Conservation (phyloP, 345 rosid species). For the Anacardium occidentale region DNA sequence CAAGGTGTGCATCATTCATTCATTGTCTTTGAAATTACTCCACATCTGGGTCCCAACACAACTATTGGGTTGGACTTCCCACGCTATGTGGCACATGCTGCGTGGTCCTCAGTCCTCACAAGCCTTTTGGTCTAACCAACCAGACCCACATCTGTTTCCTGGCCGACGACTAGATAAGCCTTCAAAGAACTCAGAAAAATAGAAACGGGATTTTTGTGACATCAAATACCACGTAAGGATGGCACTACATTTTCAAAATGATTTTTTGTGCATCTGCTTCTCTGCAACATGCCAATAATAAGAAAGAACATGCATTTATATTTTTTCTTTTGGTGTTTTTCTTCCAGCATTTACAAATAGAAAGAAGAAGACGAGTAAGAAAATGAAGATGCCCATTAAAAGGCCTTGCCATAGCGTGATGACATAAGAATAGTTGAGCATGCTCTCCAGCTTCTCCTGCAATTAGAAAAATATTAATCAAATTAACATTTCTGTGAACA, state of each 20-base stretch:
- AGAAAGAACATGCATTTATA: constrained; percentile 25
- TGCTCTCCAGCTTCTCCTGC: constrained; percentile 45
- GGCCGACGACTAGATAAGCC: not conserved
- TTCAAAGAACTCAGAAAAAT: too few species aligned
- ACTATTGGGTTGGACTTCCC: constrained; percentile 33
- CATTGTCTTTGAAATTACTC: constrained; percentile 11
- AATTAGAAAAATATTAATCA: constrained; percentile 9
- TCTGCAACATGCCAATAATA: constrained; percentile 10
- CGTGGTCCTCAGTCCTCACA: constrained; percentile 4
- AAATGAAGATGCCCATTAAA: constrained; percentile 34
- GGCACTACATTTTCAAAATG: not conserved
- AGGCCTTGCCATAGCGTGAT: constrained; percentile 41
- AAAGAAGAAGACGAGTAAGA: constrained; percentile 39
- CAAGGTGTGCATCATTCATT: constrained; percentile 13
- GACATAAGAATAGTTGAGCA: constrained; percentile 33
- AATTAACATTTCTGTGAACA: not conserved
- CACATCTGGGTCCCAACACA: too few species aligned
- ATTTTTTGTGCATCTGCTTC: constrained; percentile 20
- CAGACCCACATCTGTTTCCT: too few species aligned
- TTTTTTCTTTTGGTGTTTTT: constrained; percentile 69
- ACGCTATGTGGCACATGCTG: constrained; percentile 19
- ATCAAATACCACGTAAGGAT: not conserved
- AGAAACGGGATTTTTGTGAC: not conserved
- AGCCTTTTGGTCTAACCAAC: too few species aligned
- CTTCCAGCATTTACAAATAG: constrained; percentile 65